A percentile compares a stretch with the other conserved stretches of the same genome.
These are phyloP conservation scores for Pythium sp. DNA, from an alignment of 352 stramenopile genomes.

Conservation along the genomic window DNA sequence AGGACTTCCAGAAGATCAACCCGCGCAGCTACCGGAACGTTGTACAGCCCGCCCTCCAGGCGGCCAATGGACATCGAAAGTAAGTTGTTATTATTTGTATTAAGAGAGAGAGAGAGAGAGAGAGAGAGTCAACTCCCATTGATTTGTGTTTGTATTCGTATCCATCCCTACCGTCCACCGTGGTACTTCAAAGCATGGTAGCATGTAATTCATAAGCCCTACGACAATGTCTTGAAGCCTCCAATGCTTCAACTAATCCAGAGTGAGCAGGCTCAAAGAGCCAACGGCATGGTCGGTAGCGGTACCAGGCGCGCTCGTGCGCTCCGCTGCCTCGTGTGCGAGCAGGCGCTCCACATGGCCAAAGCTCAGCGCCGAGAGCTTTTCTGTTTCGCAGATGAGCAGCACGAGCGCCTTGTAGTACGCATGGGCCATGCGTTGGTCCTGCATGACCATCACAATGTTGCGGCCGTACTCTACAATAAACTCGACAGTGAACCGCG, in stretches of 20 bases:
- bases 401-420: slow-evolving; percentile 47
- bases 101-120: not conserved
- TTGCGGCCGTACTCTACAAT: not conserved
- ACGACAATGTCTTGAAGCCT: not conserved
- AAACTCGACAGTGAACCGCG: slow-evolving; percentile 21
- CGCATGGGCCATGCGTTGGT: slow-evolving; percentile 29
- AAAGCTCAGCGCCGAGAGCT: not conserved
- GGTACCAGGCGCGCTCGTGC: not conserved
- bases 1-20: slow-evolving; percentile 29
- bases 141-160: not conserved
- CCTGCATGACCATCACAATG: slow-evolving; percentile 37
- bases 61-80: not conserved
- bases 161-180: not conserved
- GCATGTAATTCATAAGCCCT: no score
- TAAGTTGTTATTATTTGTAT: not conserved
- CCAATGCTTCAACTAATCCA: not conserved
- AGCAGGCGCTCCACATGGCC: not conserved
- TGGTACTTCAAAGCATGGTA: no score
- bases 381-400: slow-evolving; percentile 22
- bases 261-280: not conserved
- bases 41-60: slow-evolving; percentile 14
- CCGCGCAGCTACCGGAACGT: slow-evolving; percentile 33
- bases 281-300: not conserved
- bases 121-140: not conserved
- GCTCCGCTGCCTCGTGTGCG: not conserved